Base-by-base conservation (phyloP, 2,329 filamentous ascomycete genomes). In the Penicillium sclerotigenum region DNA sequence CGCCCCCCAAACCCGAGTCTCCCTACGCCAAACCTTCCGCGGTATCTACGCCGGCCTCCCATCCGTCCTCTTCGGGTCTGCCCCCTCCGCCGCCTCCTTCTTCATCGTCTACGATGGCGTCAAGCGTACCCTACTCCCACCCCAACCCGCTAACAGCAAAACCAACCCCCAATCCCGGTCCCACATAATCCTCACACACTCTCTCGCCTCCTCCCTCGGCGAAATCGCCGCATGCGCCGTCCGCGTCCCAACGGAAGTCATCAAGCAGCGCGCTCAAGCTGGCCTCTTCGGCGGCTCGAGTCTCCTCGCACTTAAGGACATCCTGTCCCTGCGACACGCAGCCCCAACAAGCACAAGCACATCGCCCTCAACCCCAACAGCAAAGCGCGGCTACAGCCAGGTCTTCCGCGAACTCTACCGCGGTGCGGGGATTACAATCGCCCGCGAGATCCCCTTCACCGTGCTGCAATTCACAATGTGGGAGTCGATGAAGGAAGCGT, bases 381-480 rank as follows among this genome's bases (percentile, higher is more conserved):
- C 33, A 65, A 73, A 40, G 68, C 70, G 58, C 73, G 82, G 28
- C 34, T 79, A 57, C 61, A 64, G 59, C 77, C 68, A 85, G 26
- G 88, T 97, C 46, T 86, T 90, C 81, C 79, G 83, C 59, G 92
- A 97, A 75, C 76, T 99, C 54, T 99, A 99, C 75, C 83, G 94
- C 34, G 94, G 95, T 1, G 96, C 91, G 83, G 84, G 86, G 18
- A 91, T 97, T 65, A 99, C 94, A 1, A 87, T 99, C 50, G 88
- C 97, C 77, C 86, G 94, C 57, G 94, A 99, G 79, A 92, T 99
- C 59, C 94, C 94, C 4, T 99, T 99, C 69, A 97, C 95, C 3
- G 87, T 97, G 10, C 89, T 99, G 60, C 94, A 99, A 75, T 99
- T 99, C 72, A 94, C 94, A 43, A 82, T 99, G 60, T 99, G 94